Evolutionary conservation across 805 yeast species (phyloP), one percentile per base, ranked within the genome.

Genomic region (Starmerella bombi): DNA sequence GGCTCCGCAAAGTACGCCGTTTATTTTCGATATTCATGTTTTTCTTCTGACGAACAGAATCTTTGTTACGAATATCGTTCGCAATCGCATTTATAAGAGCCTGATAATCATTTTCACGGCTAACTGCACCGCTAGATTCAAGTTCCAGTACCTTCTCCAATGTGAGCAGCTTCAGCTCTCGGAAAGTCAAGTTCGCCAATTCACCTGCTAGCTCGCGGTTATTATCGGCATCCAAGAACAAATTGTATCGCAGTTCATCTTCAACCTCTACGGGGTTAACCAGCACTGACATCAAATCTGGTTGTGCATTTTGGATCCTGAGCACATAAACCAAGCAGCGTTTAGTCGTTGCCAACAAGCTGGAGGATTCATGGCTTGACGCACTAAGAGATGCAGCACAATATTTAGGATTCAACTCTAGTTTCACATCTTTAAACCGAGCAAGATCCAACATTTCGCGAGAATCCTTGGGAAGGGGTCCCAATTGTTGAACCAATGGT

Each of bases 41-140:
- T 19, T 75, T 61, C 30, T 65, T 59, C n/a, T 65, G 46, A 33
- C 77, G 62, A 17, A 71, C 68, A 46, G 70, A 69, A 39, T 67
- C 66, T 44, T 74, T 74, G 41, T 74, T 69, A 45, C 62, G 54
- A 48, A 91, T 83, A 48, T 88, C 96, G 40, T 69, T 61, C 0
- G 95, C 93, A 46, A 91, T 77, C 47, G 81, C 83, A 53, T 85
- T 84, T 43, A 91, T 60, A 12, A 91, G 55, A 18, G 72, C 75
- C 56, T 91, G 97, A 58, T 76, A 83, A 16, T 79, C 74, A 54
- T 83, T 74, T 25, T 68, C 63, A 43, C 93, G 69, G 3, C 78
- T 65, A 7, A 86, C 67, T 30, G 67, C 59, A 2, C 83, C 85
- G 55, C 72, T 59, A 1, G 67, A 57, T 54, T 88, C 96, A 37